Evolutionary conservation across 2,329 filamentous ascomycete genomes (phyloP), one percentile per base, ranked within the genome.

Genomic region (Daldinia sp.): DNA sequence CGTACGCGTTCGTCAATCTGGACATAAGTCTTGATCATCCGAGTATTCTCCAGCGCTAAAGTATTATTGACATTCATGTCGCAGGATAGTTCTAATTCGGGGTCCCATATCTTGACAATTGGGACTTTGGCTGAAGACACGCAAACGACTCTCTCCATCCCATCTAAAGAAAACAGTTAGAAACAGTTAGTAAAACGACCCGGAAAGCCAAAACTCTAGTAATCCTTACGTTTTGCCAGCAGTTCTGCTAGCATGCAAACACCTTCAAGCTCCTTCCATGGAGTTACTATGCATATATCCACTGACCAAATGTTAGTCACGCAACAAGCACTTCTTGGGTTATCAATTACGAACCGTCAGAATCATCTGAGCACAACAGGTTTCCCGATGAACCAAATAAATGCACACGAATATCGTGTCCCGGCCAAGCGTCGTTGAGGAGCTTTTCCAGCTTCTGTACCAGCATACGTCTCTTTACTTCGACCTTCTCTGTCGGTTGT

Each of bases 51-150:
- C 68, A 99, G 84, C 3, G 96, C 96, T 60, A 97, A 82, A 0
- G 94, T 96, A 76, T 98, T 99, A 83, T 99, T 99, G 82, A 99
- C 94, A 75, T 99, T 99, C 91, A 99, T 96, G 78, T 99, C 96
- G 79, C 94, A 98, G 15, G 94, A 92, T 57, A 99, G 85, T 72
- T 90, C 85, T 64, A 98, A 85, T 79, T 97, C 93, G 2, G 96
- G 96, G 79, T 99, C 96, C 94, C 96, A 99, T 63, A 97, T 93
- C 83, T 98, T 98, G 74, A 99, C 96, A 76, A 99, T 99, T 3
- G 96, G 95, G 13, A 99, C 96, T 81, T 98, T 98, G 67, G 96
- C 96, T 46, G 92, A 93, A 30, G 93, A 93, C 59, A 98, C 93
- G 79, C 96, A 99, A 26, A 98, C 92, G 1, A 99, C 94, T 76